Conservation (phyloP, 257 asterid species). For the Catharanthus roseus region DNA sequence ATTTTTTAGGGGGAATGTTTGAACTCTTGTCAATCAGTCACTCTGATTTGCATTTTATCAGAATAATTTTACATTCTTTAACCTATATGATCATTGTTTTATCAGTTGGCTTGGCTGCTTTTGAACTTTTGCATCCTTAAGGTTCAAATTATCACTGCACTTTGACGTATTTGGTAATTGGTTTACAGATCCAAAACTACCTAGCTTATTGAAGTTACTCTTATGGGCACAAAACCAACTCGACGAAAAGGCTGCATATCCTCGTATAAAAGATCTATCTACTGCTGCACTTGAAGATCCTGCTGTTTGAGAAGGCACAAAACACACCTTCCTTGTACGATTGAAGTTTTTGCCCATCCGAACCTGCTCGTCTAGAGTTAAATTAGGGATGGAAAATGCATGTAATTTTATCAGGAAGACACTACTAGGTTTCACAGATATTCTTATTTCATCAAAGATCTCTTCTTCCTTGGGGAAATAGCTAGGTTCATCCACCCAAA, state of each 20-base stretch:
- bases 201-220: constrained; percentile 78
- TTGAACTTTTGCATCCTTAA: background rate
- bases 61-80: background rate
- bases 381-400: constrained; percentile 1
- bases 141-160: background rate
- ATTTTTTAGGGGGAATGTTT: background rate
- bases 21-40: background rate
- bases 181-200: constrained; percentile 82
- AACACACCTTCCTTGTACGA: constrained; percentile 2
- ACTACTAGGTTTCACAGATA: constrained; percentile 1
- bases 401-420: constrained; percentile 12
- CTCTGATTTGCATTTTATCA: background rate
- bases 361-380: constrained; percentile 10
- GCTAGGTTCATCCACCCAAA: constrained; percentile 6
- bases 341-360: constrained; percentile 3
- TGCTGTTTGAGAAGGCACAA: constrained; percentile 33
- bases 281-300: constrained; percentile 79
- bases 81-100: background rate
- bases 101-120: background rate
- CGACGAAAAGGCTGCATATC: constrained; percentile 68
- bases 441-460: constrained; percentile 14
- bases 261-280: constrained; percentile 60
- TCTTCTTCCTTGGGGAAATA: constrained; percentile 3
- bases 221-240: constrained; percentile 75
- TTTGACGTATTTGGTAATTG: constrained; percentile 1